Percentiles rank a stretch among this genome's conserved stretches.
Evolutionary conservation across 1,139 yeast genomes (phyloP).

Genomic region (Sugiyamaella pinicola): DNA sequence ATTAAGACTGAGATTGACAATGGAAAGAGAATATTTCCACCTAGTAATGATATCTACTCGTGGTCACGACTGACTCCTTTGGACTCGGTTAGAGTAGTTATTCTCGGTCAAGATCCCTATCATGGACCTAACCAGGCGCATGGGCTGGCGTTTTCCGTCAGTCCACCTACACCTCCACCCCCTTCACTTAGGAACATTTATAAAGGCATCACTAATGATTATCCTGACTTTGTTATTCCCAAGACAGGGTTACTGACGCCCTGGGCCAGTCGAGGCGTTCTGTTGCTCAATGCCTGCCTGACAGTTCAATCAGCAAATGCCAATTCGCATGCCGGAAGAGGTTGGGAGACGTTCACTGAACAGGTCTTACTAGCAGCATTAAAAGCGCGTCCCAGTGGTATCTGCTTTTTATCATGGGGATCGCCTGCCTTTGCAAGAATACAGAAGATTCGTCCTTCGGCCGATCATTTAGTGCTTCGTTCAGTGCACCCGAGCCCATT

Average conservation of each 20-base stretch:
- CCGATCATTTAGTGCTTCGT: slow-evolving; percentile 53
- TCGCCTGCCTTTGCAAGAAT: slow-evolving; percentile 82
- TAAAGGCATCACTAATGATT: slow-evolving; percentile 73
- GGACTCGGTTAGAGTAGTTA: slow-evolving; percentile 68
- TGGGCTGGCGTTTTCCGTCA: slow-evolving; percentile 91
- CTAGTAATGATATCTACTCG: slow-evolving; percentile 74
- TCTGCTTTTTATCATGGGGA: slow-evolving; percentile 93
- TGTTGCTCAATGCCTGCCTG: slow-evolving; percentile 81
- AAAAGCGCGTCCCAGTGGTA: slow-evolving; percentile 49
- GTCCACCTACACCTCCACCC: slow-evolving; percentile 81
- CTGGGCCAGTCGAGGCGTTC: slow-evolving; percentile 91
- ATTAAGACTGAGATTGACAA: slow-evolving; percentile 44
- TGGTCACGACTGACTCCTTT: slow-evolving; percentile 92
- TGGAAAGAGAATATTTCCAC: slow-evolving; percentile 70
- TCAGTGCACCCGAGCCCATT: slow-evolving; percentile 95
- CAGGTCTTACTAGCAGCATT: slow-evolving; percentile 60
- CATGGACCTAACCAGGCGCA: slow-evolving; percentile 94
- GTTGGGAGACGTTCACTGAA: slow-evolving; percentile 93
- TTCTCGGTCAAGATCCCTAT: slow-evolving; percentile 96
- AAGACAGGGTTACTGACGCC: slow-evolving; percentile 65
- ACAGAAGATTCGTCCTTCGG: slow-evolving; percentile 45
- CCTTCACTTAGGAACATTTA: slow-evolving; percentile 89
- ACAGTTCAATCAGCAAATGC: slow-evolving; percentile 95
- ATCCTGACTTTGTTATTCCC: slow-evolving; percentile 68
- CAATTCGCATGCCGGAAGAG: slow-evolving; percentile 84